Percentiles rank a stretch among this genome's conserved stretches.
Conservation (phyloP, 1,284 basidiomycete genomes). For the Amylostereum areolatum region DNA sequence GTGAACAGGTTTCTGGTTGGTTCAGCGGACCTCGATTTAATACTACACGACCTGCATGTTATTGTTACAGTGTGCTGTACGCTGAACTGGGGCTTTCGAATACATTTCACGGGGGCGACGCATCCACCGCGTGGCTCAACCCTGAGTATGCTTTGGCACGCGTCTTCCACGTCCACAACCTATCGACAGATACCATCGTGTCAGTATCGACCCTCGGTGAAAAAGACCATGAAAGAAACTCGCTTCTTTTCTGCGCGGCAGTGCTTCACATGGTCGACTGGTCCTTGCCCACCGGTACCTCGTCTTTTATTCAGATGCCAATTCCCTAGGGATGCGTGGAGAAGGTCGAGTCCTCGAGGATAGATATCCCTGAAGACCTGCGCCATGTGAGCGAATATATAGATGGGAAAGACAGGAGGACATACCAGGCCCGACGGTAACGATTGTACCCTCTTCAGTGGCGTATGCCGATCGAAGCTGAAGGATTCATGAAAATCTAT, state of each 20-base stretch:
- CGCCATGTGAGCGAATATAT: background rate
- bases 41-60: too few species aligned
- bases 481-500: conserved; percentile 78
- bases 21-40: too few species aligned
- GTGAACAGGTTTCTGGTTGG: too few species aligned
- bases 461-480: conserved; percentile 37
- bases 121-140: too few species aligned
- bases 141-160: conserved; percentile 74
- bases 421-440: conserved; percentile 78
- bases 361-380: conserved; percentile 62
- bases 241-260: conserved; percentile 85
- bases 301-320: conserved; percentile 91
- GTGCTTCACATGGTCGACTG: conserved; percentile 69
- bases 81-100: too few species aligned
- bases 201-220: conserved; percentile 5
- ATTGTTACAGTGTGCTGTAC: too few species aligned
- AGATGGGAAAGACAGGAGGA: background rate
- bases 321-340: conserved; percentile 85
- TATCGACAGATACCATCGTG: conserved; percentile 25
- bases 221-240: conserved; percentile 16
- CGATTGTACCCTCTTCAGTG: conserved; percentile 77
- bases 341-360: conserved; percentile 72
- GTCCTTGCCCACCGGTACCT: conserved; percentile 71
- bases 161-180: conserved; percentile 82
- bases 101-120: too few species aligned